Conservation (phyloP, 371 early-diverging fungal species). For the Syncephalastrum racemosum region DNA sequence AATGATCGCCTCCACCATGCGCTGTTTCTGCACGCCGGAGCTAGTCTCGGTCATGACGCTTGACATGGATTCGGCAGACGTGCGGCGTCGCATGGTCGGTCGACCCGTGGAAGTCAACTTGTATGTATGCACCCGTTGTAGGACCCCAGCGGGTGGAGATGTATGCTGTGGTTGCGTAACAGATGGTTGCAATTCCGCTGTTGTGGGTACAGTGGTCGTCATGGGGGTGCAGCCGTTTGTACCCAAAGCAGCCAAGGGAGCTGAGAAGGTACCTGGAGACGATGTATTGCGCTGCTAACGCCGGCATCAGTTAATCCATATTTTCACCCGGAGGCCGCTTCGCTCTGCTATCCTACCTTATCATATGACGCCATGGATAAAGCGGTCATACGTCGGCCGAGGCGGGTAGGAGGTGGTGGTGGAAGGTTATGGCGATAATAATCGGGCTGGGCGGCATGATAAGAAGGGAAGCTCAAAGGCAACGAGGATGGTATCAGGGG, state of each 20-base stretch:
- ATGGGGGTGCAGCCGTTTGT: not conserved
- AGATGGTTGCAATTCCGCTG: not conserved
- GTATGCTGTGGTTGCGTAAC: conserved; percentile 1
- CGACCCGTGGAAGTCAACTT: too few species aligned
- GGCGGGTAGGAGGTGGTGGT: too few species aligned
- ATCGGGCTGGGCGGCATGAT: too few species aligned
- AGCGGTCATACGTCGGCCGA: too few species aligned
- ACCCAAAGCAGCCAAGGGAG: not conserved
- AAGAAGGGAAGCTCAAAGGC: not conserved
- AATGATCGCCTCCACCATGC: conserved; percentile 27
- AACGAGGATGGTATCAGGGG: not conserved
- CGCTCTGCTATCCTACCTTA: too few species aligned
- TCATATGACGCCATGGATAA: too few species aligned
- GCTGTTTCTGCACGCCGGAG: conserved; percentile 21
- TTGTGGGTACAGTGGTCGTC: not conserved
- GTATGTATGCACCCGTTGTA: not conserved
- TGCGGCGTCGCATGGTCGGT: conserved; percentile 29
- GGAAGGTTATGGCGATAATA: too few species aligned
- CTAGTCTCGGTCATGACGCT: conserved; percentile 33
- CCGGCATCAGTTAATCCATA: too few species aligned
- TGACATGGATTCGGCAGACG: conserved; percentile 33
- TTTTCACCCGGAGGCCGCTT: too few species aligned
- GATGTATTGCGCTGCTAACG: too few species aligned
- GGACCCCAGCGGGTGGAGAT: not conserved
- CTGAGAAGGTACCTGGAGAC: not conserved